These are phyloP conservation scores for Metschnikowia gelsemii DNA, from an alignment of 805 yeast genomes.

Conservation along the genomic window DNA sequence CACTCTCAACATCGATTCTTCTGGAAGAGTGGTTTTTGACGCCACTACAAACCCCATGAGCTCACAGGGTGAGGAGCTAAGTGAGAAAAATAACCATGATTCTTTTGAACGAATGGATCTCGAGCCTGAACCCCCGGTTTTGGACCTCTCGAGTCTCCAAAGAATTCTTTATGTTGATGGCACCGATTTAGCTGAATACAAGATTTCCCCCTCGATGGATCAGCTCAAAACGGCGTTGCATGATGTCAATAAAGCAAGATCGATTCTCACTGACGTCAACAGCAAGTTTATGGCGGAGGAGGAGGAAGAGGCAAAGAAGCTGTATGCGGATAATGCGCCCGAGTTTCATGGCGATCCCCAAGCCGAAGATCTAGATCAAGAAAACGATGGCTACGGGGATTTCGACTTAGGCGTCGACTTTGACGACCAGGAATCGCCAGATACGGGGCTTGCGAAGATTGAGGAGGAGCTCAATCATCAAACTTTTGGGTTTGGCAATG, in stretches of 20 bases:
- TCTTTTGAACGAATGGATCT: slow-evolving; percentile 16
- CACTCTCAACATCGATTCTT: slow-evolving; percentile 52
- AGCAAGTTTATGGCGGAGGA: slow-evolving; percentile 26
- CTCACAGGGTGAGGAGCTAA: slow-evolving; percentile 13
- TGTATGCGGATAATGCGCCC: not conserved
- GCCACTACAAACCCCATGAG: slow-evolving; percentile 43
- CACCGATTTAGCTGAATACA: slow-evolving; percentile 25
- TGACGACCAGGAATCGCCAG: slow-evolving; percentile 14
- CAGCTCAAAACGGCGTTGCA: slow-evolving; percentile 58
- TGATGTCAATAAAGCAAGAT: slow-evolving; percentile 54
- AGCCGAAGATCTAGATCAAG: slow-evolving; percentile 8
- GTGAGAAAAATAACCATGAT: not conserved
- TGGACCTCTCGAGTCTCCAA: slow-evolving; percentile 16
- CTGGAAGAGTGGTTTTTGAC: slow-evolving; percentile 64
- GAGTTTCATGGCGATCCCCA: too few relatives aligned
- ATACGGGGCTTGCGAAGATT: slow-evolving; percentile 1
- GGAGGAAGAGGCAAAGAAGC: slow-evolving; percentile 7
- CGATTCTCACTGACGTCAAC: slow-evolving; percentile 42
- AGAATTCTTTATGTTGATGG: slow-evolving; percentile 24
- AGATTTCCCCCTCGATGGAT: slow-evolving; percentile 70
- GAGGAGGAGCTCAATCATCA: slow-evolving; percentile 11
- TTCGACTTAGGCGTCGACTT: slow-evolving; percentile 26
- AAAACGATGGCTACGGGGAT: slow-evolving; percentile 13
- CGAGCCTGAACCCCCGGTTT: slow-evolving; percentile 19
- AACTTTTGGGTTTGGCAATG: not conserved